These are phyloP conservation scores for Aspergillus bridgeri DNA, from an alignment of 495 filamentous ascomycete species.

Conservation along the genomic window DNA sequence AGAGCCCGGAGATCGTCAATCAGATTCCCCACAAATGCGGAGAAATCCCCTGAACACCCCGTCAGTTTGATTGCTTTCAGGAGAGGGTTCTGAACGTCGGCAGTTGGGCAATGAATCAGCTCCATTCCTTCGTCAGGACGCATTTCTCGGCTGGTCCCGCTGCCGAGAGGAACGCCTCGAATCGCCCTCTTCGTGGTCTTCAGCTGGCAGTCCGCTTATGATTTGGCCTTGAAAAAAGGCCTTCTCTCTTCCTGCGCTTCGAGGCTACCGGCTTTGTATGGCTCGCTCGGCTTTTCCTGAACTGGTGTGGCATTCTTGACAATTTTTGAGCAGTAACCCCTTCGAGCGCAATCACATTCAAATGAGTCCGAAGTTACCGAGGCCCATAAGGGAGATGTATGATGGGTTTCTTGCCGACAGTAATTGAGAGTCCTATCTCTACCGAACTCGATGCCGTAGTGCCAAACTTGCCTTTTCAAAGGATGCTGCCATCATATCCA, in stretches of 20 bases:
- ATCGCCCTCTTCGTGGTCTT: neutral
- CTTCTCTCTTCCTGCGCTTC: neutral
- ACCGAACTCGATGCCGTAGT: neutral
- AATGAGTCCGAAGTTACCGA: neutral
- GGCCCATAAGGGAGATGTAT: neutral
- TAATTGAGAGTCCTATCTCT: neutral
- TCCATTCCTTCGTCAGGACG: neutral
- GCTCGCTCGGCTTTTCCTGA: neutral
- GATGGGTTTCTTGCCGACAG: neutral
- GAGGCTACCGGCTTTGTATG: no score
- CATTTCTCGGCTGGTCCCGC: neutral
- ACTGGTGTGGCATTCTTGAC: neutral
- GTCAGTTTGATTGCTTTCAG: neutral
- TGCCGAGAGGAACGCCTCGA: neutral
- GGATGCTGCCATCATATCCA: neutral
- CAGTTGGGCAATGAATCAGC: neutral
- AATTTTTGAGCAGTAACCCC: neutral
- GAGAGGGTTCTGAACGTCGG: neutral
- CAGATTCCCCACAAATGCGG: constrained; percentile 13
- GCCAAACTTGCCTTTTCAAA: neutral
- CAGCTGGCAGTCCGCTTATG: neutral
- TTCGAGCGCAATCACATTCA: neutral
- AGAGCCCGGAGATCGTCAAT: constrained; percentile 9
- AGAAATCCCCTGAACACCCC: neutral
- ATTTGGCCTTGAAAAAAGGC: neutral